These are phyloP conservation scores for Telfairia occidentalis DNA, from an alignment of 331 rosid species.

Conservation along the genomic window DNA sequence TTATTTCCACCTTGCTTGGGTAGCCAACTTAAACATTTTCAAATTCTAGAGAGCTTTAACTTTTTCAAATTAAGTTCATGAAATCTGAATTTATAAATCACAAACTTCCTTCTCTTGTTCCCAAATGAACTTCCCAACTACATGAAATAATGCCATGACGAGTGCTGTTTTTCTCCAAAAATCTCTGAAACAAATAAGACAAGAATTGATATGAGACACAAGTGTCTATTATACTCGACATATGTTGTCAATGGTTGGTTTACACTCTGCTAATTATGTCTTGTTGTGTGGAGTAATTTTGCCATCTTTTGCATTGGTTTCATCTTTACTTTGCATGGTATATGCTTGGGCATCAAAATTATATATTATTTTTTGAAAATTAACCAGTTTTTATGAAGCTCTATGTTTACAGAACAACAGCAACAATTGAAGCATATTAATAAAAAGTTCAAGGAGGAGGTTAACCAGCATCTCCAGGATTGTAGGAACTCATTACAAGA, in stretches of 20 bases:
- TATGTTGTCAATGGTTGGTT: background rate
- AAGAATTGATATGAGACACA: background rate
- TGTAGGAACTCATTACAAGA: slow-evolving; percentile 56
- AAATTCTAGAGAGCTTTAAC: background rate
- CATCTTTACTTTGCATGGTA: background rate
- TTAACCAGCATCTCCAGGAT: slow-evolving; percentile 65
- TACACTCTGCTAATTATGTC: background rate
- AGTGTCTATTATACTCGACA: background rate
- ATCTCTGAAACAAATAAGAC: background rate
- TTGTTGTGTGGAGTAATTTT: background rate
- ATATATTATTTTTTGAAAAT: background rate
- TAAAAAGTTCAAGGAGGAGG: slow-evolving; percentile 72
- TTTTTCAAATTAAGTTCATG: background rate
- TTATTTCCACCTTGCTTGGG: background rate
- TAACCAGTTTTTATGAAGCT: slow-evolving; percentile 3
- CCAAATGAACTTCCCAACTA: background rate
- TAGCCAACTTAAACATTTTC: background rate
- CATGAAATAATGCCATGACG: background rate
- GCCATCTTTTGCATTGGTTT: background rate
- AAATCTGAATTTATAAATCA: background rate
- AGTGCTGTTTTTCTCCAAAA: background rate
- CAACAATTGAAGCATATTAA: slow-evolving; percentile 53
- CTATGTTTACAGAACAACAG: slow-evolving; percentile 49
- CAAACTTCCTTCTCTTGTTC: background rate
- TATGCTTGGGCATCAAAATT: background rate